Evolutionary conservation across 169 alveolate genomes (phyloP).

Genomic region (Cryptosporidium viatorum): DNA sequence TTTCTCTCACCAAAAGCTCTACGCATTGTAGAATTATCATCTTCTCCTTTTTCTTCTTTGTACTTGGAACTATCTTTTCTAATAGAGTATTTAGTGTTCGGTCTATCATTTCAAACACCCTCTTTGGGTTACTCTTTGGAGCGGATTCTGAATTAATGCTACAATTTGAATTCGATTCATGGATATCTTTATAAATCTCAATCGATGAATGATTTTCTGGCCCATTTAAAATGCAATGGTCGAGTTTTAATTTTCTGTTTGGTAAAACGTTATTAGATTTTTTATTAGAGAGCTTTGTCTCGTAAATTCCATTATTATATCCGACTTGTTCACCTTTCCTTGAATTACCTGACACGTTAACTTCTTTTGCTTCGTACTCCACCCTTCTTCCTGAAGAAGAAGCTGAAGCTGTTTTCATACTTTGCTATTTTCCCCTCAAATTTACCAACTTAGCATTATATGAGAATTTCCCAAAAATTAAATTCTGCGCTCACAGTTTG

Average conservation of each 20-base stretch:
- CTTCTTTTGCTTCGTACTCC: conserved; percentile 42
- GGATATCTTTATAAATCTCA: conserved; percentile 11
- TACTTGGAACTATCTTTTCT: conserved; percentile 62
- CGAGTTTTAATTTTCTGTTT: conserved; percentile 23
- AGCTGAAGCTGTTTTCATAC: conserved; percentile 37
- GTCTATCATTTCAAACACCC: conserved; percentile 60
- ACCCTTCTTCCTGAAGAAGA: conserved; percentile 35
- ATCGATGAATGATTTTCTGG: conserved; percentile 3
- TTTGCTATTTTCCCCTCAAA: conserved; percentile 13
- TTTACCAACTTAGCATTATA: conserved; percentile 22
- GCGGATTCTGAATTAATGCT: conserved; percentile 27
- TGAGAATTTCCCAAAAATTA: conserved; percentile 45
- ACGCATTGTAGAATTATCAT: conserved; percentile 53
- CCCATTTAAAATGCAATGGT: conserved; percentile 14
- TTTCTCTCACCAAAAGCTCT: conserved; percentile 74
- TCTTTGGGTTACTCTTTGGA: conserved; percentile 53
- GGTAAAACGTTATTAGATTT: background rate
- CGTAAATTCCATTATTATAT: background rate
- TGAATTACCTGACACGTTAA: conserved; percentile 17
- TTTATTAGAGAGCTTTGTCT: conserved; percentile 45
- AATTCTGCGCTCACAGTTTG: conserved; percentile 51
- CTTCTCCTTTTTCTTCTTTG: conserved; percentile 62
- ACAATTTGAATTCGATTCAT: conserved; percentile 18
- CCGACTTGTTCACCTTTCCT: conserved; percentile 16
- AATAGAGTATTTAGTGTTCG: conserved; percentile 32